Conservation (phyloP, 345 rosid species). For the Salix arbutifolia region DNA sequence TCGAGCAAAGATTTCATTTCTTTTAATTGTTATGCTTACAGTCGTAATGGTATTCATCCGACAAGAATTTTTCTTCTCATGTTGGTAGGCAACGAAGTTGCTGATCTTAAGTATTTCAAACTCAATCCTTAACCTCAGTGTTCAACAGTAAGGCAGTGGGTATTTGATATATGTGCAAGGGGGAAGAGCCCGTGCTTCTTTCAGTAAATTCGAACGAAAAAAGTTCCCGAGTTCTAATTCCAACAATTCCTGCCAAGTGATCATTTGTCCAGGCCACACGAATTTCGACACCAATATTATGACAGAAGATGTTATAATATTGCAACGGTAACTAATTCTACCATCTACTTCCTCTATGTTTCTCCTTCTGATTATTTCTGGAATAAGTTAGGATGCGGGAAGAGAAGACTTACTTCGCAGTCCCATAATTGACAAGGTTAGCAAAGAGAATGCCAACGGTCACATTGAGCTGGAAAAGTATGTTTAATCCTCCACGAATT, state of each 20-base stretch:
- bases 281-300: not conserved
- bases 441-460: conserved; percentile 95
- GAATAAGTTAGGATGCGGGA: not conserved
- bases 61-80: not conserved
- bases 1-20: not conserved
- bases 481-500: conserved; percentile 89
- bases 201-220: not conserved
- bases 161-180: not conserved
- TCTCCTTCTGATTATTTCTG: not conserved
- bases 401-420: conserved; percentile 58
- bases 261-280: not conserved
- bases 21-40: not conserved
- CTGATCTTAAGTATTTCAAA: not conserved
- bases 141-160: not conserved
- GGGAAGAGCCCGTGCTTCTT: not conserved
- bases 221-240: not conserved
- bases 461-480: conserved; percentile 87
- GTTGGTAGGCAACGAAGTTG: not conserved
- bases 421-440: conserved; percentile 84
- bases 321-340: not conserved
- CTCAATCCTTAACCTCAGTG: not conserved
- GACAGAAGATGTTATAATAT: not conserved
- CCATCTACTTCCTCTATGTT: not conserved
- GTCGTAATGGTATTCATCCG: not conserved
- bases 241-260: not conserved